Base-by-base conservation (phyloP, 164 flowering plant species). In the Chloranthus sessilifolius region DNA sequence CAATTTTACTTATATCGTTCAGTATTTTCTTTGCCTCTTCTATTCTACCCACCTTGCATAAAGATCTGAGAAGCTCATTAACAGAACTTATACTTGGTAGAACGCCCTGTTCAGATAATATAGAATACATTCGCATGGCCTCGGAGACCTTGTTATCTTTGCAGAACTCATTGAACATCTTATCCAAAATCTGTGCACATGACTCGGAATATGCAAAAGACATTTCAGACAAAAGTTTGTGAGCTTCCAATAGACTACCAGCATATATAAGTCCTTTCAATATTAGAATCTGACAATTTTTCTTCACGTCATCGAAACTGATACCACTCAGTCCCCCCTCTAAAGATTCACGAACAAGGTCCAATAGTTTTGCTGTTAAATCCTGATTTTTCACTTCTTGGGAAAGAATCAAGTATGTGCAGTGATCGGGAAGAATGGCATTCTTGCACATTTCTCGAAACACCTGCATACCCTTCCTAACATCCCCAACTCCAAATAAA, bases 401-500 rank as follows among this genome's bases (percentile, higher is more conserved):
- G 44, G 51, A 29, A 47, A 47, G 23, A 20, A 11, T 29, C 24
- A 19, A 7, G 38, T 28, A 16, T 10, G 51, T 29, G 5, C 5
- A 6, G n/a, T 5, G 1, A 31, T 30, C 31, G 23, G 37, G 51
- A 5, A 15, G 6, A 28, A 47, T 31, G 12, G 20, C 36, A 29
- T 29, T 19, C 24, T 16, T 15, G 38, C 51, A 28, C 38, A 47
- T 47, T 47, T 47, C 37, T 47, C 38, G 22, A 29, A 47, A 47
- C 6, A 41, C 45, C 25, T 41, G n/a, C 41, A 38, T 16, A 38
- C 14, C 2, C 22, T 46, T 46, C 34, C 7, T 9, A 46, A 27
- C 50, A n/a, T 46, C 22, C 4, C 21, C 2, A 12, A 27, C 7
- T 5, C 50, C 15, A 8, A 27, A 46, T 3, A 46, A 27, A 33